These are phyloP conservation scores for Botrytis pseudocinerea DNA, from an alignment of 2,329 filamentous ascomycete species.

Conservation along the genomic window DNA sequence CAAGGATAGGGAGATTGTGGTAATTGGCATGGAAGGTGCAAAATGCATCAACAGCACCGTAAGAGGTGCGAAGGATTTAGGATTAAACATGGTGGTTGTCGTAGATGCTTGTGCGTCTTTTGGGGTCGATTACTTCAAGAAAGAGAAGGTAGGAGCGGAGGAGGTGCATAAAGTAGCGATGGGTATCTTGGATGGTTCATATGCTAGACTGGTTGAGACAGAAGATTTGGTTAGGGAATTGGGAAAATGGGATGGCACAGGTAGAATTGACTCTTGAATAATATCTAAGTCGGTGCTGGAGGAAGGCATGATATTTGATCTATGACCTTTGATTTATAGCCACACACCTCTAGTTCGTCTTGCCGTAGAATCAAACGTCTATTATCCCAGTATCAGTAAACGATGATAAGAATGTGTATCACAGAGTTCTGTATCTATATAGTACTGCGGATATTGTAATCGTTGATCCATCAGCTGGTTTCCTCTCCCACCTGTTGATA, in stretches of 20 bases:
- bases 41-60: slow-evolving; percentile 33
- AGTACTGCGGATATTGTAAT: background rate
- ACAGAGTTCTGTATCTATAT: background rate
- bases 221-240: background rate
- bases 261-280: background rate
- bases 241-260: background rate
- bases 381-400: background rate
- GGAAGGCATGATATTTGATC: background rate
- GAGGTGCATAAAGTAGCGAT: slow-evolving; percentile 16
- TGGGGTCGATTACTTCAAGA: background rate
- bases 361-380: no score
- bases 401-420: background rate
- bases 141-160: slow-evolving; percentile 5
- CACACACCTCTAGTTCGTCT: background rate
- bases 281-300: no score
- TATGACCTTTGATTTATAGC: background rate
- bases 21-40: slow-evolving; percentile 34
- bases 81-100: slow-evolving; percentile 32
- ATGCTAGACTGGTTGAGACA: background rate
- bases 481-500: background rate
- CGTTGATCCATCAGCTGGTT: background rate
- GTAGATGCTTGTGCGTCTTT: slow-evolving; percentile 33
- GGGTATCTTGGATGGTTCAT: slow-evolving; percentile 5
- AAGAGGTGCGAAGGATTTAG: slow-evolving; percentile 32
- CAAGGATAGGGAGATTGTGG: slow-evolving; percentile 28